A percentile compares a stretch with the other conserved stretches of the same genome.
Evolutionary conservation across 2,329 filamentous ascomycete genomes (phyloP).

Genomic region (Paecilomyces formosus): DNA sequence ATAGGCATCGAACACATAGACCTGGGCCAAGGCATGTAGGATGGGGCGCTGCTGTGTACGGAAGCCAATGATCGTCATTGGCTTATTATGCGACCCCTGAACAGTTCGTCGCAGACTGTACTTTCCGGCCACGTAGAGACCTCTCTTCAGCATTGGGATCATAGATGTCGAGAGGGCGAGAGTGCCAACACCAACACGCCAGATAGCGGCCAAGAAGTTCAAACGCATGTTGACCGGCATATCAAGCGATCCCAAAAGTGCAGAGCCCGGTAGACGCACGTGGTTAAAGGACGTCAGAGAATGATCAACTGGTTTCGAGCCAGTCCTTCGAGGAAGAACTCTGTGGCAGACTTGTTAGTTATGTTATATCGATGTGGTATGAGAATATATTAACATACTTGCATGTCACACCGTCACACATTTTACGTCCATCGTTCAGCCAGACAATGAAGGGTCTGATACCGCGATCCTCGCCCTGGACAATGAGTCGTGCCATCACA

Average conservation of each 20-base stretch:
- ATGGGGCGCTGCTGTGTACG: conserved; percentile 19
- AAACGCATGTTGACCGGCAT: conserved; percentile 11
- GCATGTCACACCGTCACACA: conserved; percentile 21
- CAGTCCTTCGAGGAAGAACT: conserved; percentile 10
- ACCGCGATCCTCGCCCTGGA: conserved; percentile 15
- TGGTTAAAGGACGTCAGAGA: conserved; percentile 27
- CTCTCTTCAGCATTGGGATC: conserved; percentile 12
- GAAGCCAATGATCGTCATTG: conserved; percentile 13
- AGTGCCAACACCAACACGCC: conserved; percentile 11
- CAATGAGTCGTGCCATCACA: conserved; percentile 26
- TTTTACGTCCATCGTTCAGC: conserved; percentile 15
- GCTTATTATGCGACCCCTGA: conserved; percentile 4
- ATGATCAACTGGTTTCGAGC: conserved; percentile 22
- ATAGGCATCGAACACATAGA: conserved; percentile 11
- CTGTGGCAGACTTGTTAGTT: background rate
- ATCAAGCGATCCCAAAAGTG: conserved; percentile 19
- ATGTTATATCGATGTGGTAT: background rate
- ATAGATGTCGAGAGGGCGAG: conserved; percentile 7
- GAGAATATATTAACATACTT: conserved; percentile 3
- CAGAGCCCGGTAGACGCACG: conserved; percentile 15
- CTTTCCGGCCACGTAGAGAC: conserved; percentile 11
- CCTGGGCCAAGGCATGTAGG: conserved; percentile 13
- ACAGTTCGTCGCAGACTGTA: conserved; percentile 13
- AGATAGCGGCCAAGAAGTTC: conserved; percentile 17
- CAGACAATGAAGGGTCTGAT: conserved; percentile 25